Percentiles rank a stretch among this genome's conserved stretches.
Evolutionary conservation across 1,139 yeast genomes (phyloP).

Genomic region (Candida albicans): DNA sequence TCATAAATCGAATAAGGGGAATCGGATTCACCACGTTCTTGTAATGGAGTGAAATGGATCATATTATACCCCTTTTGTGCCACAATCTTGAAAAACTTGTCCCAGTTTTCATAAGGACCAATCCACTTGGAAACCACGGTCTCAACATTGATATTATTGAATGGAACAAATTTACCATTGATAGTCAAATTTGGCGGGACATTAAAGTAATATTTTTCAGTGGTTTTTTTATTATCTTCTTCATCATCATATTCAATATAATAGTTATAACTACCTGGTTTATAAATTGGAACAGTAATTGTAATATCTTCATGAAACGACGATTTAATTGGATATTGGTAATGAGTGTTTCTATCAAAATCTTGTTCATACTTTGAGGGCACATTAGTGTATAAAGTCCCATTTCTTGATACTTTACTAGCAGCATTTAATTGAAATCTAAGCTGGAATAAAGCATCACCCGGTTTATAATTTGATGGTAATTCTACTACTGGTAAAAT

Average conservation of each 20-base stretch:
- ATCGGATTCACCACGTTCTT: constrained; percentile 81
- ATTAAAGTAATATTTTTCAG: constrained; percentile 68
- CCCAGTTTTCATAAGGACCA: constrained; percentile 70
- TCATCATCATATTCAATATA: constrained; percentile 46
- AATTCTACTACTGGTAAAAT: constrained; percentile 61
- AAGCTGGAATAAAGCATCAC: constrained; percentile 53
- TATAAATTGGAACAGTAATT: constrained; percentile 59
- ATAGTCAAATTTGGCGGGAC: constrained; percentile 77
- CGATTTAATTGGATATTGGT: constrained; percentile 44
- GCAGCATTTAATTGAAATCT: constrained; percentile 74
- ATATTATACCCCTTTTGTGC: constrained; percentile 82
- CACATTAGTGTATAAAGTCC: constrained; percentile 72
- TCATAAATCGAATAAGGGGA: constrained; percentile 93
- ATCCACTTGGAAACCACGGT: constrained; percentile 91
- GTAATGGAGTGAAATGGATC: constrained; percentile 95
- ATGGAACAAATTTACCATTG: constrained; percentile 57
- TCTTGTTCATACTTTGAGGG: constrained; percentile 45
- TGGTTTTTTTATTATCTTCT: constrained; percentile 25
- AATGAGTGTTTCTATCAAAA: constrained; percentile 60
- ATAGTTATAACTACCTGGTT: constrained; percentile 82
- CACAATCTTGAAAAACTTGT: constrained; percentile 57
- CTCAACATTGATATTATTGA: constrained; percentile 82
- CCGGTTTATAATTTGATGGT: constrained; percentile 34
- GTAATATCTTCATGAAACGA: constrained; percentile 61
- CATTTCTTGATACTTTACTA: constrained; percentile 67